A percentile compares a stretch with the other conserved stretches of the same genome.
Evolutionary conservation across 2,329 filamentous ascomycete species (phyloP).

Genomic region (Lachnellula hyalina): DNA sequence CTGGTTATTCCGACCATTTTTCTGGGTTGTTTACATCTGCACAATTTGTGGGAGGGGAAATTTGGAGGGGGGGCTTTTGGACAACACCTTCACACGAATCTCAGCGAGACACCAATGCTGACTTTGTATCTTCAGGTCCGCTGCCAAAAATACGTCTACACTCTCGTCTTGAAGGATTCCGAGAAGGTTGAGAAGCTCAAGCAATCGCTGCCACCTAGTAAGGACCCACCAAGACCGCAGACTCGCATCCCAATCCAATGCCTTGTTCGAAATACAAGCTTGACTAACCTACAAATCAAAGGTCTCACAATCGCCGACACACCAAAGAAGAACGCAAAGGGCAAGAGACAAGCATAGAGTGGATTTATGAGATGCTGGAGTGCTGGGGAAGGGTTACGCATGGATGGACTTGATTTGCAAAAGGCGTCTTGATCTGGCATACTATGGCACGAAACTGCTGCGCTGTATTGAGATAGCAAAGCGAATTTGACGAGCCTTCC

Average conservation of each 20-base stretch:
- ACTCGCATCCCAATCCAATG: slow-evolving; percentile 20
- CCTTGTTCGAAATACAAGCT: slow-evolving; percentile 40
- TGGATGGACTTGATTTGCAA: slow-evolving; percentile 16
- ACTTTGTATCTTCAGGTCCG: slow-evolving; percentile 52
- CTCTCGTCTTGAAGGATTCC: slow-evolving; percentile 94
- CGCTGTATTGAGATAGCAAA: slow-evolving; percentile 22
- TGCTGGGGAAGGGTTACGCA: slow-evolving; percentile 3
- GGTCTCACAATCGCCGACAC: slow-evolving; percentile 55
- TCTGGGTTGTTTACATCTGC: background rate
- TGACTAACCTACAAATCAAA: slow-evolving; percentile 41
- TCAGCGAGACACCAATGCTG: background rate
- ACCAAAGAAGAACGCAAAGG: slow-evolving; percentile 54
- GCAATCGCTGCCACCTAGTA: slow-evolving; percentile 97
- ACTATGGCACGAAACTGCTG: slow-evolving; percentile 12
- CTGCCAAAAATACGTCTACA: slow-evolving; percentile 95
- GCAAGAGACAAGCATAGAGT: slow-evolving; percentile 30
- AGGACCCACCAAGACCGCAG: slow-evolving; percentile 32
- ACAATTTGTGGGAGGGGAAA: background rate
- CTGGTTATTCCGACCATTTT: background rate
- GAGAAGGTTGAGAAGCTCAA: slow-evolving; percentile 99
- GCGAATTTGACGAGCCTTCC: slow-evolving; percentile 17
- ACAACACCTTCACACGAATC: background rate
- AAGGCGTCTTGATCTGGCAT: slow-evolving; percentile 18
- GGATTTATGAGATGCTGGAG: background rate
- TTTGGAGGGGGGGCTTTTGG: background rate